A percentile compares a stretch with the other conserved stretches of the same genome.
Evolutionary conservation across 805 yeast genomes (phyloP).

Genomic region (Candida adriatica): DNA sequence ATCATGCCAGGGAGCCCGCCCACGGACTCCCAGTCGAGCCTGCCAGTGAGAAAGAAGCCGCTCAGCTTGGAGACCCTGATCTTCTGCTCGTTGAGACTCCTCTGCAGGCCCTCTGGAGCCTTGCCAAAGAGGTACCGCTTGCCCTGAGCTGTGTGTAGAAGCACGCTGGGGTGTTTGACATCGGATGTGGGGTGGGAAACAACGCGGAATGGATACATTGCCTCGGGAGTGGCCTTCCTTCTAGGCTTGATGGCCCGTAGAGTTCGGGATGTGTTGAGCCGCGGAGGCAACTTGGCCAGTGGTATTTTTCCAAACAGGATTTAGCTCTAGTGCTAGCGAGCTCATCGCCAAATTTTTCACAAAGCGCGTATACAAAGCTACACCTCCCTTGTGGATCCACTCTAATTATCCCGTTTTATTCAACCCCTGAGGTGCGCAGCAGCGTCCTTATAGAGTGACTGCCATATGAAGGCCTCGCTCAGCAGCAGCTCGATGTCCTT

Average conservation of each 20-base stretch:
- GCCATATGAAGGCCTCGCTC: constrained; percentile 97
- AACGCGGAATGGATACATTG: constrained; percentile 45
- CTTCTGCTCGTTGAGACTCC: constrained; percentile 58
- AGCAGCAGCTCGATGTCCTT: constrained; percentile 85
- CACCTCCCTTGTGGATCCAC: too few relatives aligned
- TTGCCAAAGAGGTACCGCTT: constrained; percentile 65
- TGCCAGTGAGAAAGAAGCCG: constrained; percentile 73
- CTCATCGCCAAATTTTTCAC: too few relatives aligned
- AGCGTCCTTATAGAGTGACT: constrained; percentile 83
- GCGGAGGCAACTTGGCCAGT: too few relatives aligned
- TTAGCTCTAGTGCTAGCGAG: too few relatives aligned
- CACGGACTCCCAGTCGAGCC: constrained; percentile 64
- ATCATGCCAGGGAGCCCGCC: constrained; percentile 93
- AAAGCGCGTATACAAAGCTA: too few relatives aligned
- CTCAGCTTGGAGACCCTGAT: constrained; percentile 50
- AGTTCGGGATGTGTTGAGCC: too few relatives aligned
- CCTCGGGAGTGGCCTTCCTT: constrained; percentile 6
- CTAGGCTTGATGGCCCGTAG: neutral
- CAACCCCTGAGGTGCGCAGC: constrained; percentile 78
- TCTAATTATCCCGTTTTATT: too few relatives aligned
- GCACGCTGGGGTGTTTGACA: constrained; percentile 46
- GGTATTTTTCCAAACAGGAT: too few relatives aligned
- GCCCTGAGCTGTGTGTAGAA: constrained; percentile 33
- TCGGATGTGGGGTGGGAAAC: constrained; percentile 60
- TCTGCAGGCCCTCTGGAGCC: constrained; percentile 80